Base-by-base conservation (phyloP, 2,329 filamentous ascomycete genomes). In the Chaetothyriales sp. region DNA sequence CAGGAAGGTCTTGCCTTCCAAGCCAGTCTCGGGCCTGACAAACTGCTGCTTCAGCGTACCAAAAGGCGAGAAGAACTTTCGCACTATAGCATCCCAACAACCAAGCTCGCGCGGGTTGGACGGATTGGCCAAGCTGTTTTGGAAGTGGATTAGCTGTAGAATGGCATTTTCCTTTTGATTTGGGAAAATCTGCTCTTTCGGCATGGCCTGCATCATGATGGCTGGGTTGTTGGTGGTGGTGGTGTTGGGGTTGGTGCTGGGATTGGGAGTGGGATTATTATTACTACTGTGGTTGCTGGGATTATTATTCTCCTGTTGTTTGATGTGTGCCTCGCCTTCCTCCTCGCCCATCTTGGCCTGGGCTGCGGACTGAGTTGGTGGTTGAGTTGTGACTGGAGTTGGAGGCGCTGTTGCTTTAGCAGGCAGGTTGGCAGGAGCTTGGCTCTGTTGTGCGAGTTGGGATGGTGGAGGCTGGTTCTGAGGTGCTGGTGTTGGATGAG, bases 1-100 rank as follows among this genome's bases (percentile, higher is more conserved):
- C 64, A 95, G 89, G 61, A 89, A 95, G 61, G 84, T 80, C 70
- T 93, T 95, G 50, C 83, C 73, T 44, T 81, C 78, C 10, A 9
- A 8, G 8, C 18, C 28, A 9, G 18, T 25, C 3, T 39, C 32
- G 32, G 32, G 32, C 32, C 32, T 39, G 51, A 69, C 69, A 18
- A 77, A 73, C 2, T 80, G 77, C 60, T 90, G 80, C 43, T 88
- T 79, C 62, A 95, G 82, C 7, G 87, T 79, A 7, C 86, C 88
- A 25, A 76, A 77, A 0, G 77, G 74, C 0, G 86, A 83, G 67
- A 95, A 98, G 67, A 93, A 94, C 46, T 78, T 78, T 39, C 76
- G 70, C 18, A 95, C 87, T 60, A 95, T 92, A 4, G 68, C 68
- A 57, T 83, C 77, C 90, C 90, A 96, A 61, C 86, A 84, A 0